Evolutionary conservation across 169 alveolate species (phyloP).

Genomic region (Plasmodium ovale): DNA sequence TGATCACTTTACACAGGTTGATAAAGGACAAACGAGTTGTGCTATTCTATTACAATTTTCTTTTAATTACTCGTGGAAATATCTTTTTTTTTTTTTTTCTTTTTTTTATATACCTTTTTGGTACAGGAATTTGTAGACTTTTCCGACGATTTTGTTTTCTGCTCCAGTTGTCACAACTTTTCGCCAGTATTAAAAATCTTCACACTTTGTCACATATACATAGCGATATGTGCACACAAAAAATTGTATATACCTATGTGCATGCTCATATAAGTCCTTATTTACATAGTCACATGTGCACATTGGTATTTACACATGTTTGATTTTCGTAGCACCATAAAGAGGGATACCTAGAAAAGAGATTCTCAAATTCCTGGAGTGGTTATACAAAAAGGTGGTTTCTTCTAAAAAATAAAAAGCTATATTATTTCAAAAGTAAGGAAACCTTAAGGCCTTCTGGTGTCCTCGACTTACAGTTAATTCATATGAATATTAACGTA

Average conservation of each 20-base stretch:
- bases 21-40: conserved; percentile 23
- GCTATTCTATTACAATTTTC: background rate
- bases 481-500: conserved; percentile 77
- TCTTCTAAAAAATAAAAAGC: conserved; percentile 72
- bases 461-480: conserved; percentile 74
- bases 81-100: background rate
- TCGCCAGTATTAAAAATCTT: conserved; percentile 33
- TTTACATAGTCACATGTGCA: too few species aligned
- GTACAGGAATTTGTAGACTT: conserved; percentile 26
- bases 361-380: conserved; percentile 43
- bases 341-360: conserved; percentile 76
- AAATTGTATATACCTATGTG: background rate
- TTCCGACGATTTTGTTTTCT: conserved; percentile 56
- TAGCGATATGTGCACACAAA: background rate
- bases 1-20: conserved; percentile 6
- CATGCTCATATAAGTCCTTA: background rate
- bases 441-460: conserved; percentile 77
- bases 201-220: too few species aligned
- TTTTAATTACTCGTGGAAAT: background rate
- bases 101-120: background rate
- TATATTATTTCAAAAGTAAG: conserved; percentile 61
- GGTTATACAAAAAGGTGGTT: conserved; percentile 79
- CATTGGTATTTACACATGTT: background rate
- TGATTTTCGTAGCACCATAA: conserved; percentile 22
- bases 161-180: conserved; percentile 20